Evolutionary conservation across 208 protist species (phyloP).

Genomic region (Crithidia sp.): DNA sequence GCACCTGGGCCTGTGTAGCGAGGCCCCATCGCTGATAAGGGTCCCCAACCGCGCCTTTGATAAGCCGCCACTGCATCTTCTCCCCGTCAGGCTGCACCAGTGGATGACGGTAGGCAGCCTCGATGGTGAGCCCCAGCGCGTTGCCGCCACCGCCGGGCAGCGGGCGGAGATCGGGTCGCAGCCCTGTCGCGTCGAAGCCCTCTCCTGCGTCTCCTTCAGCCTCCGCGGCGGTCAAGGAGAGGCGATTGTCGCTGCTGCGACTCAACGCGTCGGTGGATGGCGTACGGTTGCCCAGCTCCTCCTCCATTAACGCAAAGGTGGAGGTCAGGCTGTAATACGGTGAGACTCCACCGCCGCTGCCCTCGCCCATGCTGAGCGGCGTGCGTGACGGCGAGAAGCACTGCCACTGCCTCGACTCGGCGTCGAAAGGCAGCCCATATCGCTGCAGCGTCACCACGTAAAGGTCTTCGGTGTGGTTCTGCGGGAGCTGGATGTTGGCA

Average conservation of each 20-base stretch:
- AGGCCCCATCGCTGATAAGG: constrained; percentile 58
- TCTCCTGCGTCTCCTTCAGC: neutral
- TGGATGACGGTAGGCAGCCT: constrained; percentile 44
- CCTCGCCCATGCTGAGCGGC: neutral
- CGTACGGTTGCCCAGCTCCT: constrained; percentile 62
- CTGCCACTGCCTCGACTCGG: constrained; percentile 81
- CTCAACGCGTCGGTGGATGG: constrained; percentile 35
- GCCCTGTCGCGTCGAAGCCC: constrained; percentile 28
- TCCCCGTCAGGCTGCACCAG: constrained; percentile 31
- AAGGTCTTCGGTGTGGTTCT: constrained; percentile 87
- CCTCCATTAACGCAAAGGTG: constrained; percentile 73
- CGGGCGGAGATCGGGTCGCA: constrained; percentile 42
- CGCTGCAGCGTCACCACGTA: constrained; percentile 85
- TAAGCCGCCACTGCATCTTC: constrained; percentile 35
- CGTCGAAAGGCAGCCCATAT: constrained; percentile 78
- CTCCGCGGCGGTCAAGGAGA: neutral
- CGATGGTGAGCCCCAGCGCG: constrained; percentile 46
- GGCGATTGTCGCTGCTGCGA: neutral
- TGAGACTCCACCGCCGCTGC: constrained; percentile 26
- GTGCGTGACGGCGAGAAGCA: constrained; percentile 54
- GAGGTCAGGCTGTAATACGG: constrained; percentile 69
- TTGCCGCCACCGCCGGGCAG: constrained; percentile 40
- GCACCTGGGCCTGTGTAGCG: constrained; percentile 31
- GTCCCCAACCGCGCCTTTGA: constrained; percentile 41
- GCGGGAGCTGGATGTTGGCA: constrained; percentile 67